Evolutionary conservation across 2,329 filamentous ascomycete species (phyloP).

Genomic region (Intubia oerlemansii): DNA sequence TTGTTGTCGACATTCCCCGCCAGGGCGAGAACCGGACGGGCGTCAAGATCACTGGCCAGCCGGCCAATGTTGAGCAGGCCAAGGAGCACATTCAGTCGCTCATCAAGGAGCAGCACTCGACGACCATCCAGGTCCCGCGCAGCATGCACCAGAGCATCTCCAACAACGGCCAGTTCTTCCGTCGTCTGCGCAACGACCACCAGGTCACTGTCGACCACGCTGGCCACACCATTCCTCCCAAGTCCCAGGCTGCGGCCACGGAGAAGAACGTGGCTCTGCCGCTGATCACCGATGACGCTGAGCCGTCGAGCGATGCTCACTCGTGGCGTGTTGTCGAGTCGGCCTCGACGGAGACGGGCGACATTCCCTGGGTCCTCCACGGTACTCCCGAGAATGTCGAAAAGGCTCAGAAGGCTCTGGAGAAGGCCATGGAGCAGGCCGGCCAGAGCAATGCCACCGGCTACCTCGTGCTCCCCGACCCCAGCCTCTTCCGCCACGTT

Average conservation of each 20-base stretch:
- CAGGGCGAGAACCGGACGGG: conserved; percentile 69
- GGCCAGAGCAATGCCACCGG: conserved; percentile 52
- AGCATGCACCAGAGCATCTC: conserved; percentile 66
- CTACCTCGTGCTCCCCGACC: conserved; percentile 77
- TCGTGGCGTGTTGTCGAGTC: conserved; percentile 61
- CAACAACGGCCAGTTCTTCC: conserved; percentile 87
- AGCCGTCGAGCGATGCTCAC: conserved; percentile 41
- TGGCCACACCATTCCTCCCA: conserved; percentile 54
- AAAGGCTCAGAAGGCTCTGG: conserved; percentile 58
- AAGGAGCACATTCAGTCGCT: conserved; percentile 66
- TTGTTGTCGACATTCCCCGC: conserved; percentile 77
- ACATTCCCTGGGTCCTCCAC: conserved; percentile 77
- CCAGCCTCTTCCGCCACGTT: conserved; percentile 71
- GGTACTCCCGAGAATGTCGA: conserved; percentile 59
- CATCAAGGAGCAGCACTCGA: conserved; percentile 70
- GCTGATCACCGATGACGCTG: conserved; percentile 77
- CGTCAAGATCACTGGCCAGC: conserved; percentile 66
- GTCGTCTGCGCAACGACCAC: conserved; percentile 64
- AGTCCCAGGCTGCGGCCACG: conserved; percentile 34
- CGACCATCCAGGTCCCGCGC: conserved; percentile 67
- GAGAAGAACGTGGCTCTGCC: conserved; percentile 48
- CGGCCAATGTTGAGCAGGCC: conserved; percentile 60
- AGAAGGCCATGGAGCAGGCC: conserved; percentile 51
- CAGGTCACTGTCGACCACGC: conserved; percentile 84
- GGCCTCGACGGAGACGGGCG: conserved; percentile 34